Conservation (phyloP, 2,329 filamentous ascomycete genomes). For the Ramularia endophylla region DNA sequence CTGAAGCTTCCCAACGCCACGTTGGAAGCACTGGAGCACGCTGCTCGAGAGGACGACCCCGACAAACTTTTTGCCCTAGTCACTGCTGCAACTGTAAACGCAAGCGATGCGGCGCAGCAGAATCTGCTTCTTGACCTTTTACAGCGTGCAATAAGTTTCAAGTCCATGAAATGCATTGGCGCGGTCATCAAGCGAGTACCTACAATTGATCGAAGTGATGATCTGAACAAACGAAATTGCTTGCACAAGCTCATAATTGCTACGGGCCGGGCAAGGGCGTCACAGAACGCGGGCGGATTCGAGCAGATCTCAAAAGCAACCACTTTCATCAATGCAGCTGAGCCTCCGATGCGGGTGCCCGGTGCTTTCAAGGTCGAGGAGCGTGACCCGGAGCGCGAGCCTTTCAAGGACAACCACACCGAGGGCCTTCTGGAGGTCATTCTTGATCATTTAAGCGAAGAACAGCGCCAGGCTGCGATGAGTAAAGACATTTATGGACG, state of each 20-base stretch:
- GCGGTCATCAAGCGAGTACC: conserved; percentile 63
- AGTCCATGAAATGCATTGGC: conserved; percentile 63
- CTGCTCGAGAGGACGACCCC: conserved; percentile 64
- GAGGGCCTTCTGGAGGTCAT: conserved; percentile 60
- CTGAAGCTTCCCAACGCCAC: conserved; percentile 63
- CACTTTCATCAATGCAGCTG: conserved; percentile 74
- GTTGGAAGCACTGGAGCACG: conserved; percentile 66
- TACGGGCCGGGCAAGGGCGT: conserved; percentile 69
- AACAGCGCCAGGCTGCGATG: conserved; percentile 62
- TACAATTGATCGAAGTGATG: conserved; percentile 76
- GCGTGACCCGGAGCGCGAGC: conserved; percentile 49
- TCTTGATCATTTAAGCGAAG: conserved; percentile 61
- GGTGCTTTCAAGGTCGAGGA: conserved; percentile 61
- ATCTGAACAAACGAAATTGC: conserved; percentile 91
- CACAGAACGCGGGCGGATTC: conserved; percentile 33
- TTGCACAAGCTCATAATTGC: conserved; percentile 89
- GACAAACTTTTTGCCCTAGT: conserved; percentile 46
- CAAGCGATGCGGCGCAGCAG: conserved; percentile 50
- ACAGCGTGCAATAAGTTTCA: conserved; percentile 67
- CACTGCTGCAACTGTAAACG: conserved; percentile 18
- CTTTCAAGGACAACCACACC: conserved; percentile 65
- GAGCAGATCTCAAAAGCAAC: conserved; percentile 48
- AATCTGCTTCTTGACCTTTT: conserved; percentile 71
- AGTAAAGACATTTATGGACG: conserved; percentile 74
- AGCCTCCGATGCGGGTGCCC: conserved; percentile 58